Base-by-base conservation (phyloP, 805 yeast species). In the Candida ficus region DNA sequence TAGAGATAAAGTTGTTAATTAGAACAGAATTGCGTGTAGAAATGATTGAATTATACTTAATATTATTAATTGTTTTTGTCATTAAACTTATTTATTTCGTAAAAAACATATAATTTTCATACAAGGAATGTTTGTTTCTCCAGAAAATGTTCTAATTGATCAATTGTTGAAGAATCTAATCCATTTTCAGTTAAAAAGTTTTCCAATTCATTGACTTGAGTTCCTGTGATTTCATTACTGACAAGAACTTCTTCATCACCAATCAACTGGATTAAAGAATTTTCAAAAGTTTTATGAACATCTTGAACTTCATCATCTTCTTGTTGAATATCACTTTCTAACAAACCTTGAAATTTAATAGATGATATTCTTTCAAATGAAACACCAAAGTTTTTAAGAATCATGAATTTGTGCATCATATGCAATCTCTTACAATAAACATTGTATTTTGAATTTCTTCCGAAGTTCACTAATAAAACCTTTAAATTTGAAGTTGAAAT, bases 331-430 rank as follows among this genome's bases (percentile, higher is more conserved):
- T 17, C 19, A 2, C 30, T 18, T 17, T 37, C 31, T 10, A 37
- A 20, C 5, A 31, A 14, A 12, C 18, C 9, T 12, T 29, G 11
- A 12, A 37, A 14, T 4, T 31, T 17, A 17, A 33, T 14, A 2
- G 34, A 30, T 26, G 25, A 8, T 13, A 31, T 33, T 6, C 10
- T 16, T 9, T 38, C 33, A 13, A 32, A 14, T 14, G 29, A 11
- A 29, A 26, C 16, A 13, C 38, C 42, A 34, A 39, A 39, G 28
- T 39, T 39, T 25, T 39, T 39, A 13, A 39, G 10, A 13, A 29
- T 14, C 42, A 39, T 39, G 32, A 39, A 39, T 9, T 34, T 21
- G 13, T 39, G 37, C 35, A 35, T 39, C 42, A 39, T 39, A 21
- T 39, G 42, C 6, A 39, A 25, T 25, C 42, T 29, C 21, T 34